phyloP scores from a whole-genome alignment of 163 green algal genomes.

The Coccomyxa subellipsoidea region DNA sequence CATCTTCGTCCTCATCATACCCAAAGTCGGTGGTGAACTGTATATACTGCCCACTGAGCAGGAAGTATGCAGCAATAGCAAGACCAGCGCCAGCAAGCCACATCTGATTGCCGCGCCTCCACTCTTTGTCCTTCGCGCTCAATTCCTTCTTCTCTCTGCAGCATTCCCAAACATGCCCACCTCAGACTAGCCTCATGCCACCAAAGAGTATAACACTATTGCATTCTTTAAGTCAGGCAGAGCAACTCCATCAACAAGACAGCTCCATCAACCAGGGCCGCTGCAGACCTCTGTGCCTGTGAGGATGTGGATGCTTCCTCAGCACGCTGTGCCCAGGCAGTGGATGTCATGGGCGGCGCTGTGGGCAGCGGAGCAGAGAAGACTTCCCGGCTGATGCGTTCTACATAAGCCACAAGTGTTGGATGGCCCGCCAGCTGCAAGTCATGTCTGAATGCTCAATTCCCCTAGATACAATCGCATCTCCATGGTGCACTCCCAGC shows the following conservation, averaged over 20 bases:
- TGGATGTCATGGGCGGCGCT: constrained; percentile 14
- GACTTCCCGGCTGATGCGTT: constrained; percentile 14
- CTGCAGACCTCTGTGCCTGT: background rate
- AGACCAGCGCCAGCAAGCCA: constrained; percentile 41
- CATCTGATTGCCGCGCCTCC: constrained; percentile 12
- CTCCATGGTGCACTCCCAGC: background rate
- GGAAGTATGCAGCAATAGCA: constrained; percentile 39
- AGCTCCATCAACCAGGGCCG: background rate
- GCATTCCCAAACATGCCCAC: no score
- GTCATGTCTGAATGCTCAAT: background rate
- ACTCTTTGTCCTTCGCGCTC: constrained; percentile 3
- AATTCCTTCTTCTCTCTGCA: constrained; percentile 17
- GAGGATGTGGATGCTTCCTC: constrained; percentile 14
- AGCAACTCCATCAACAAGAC: background rate
- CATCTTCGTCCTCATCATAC: constrained; percentile 3
- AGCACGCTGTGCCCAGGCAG: constrained; percentile 19
- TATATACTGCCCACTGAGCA: constrained; percentile 35
- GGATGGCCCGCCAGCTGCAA: constrained; percentile 23
- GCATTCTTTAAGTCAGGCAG: background rate
- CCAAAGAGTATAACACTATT: background rate
- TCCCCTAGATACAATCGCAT: no score
- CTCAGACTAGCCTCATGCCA: no score
- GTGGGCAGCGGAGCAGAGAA: constrained; percentile 24
- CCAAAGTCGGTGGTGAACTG: constrained; percentile 17
- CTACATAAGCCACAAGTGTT: constrained; percentile 25